Base-by-base conservation (phyloP, 1,284 basidiomycete species). In the Retiboletus flavoniger region DNA sequence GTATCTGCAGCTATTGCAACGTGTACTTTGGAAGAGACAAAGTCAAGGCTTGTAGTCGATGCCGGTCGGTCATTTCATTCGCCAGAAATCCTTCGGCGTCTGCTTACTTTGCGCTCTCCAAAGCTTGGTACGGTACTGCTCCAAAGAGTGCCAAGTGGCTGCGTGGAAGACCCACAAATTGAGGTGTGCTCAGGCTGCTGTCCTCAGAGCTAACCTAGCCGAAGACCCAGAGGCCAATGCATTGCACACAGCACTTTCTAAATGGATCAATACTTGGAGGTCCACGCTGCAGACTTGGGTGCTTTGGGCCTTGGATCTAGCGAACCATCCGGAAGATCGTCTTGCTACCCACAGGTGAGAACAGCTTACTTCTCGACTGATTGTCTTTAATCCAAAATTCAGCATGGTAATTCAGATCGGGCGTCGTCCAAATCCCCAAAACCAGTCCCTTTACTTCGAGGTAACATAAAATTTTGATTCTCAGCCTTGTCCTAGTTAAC, bases 91-190 rank as follows among this genome's bases (percentile, higher is more conserved):
- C 26, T 2, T 28, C 13, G n/a, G 16, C 47, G 19, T 35, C 14
- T 16, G 26, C 41, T 55, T 1, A 39, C 13, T 19, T 4, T 8
- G 16, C 21, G 4, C 17, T 29, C 7, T 9, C 13, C 47, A 26
- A 67, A 67, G 64, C 24, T 47, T 63, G 44, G 65, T 65, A 10
- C 65, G 65, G 11, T 69, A 70, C 44, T 69, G 68, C 47, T 69
- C 67, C 19, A 68, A 63, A 38, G 58, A 64, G 45, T 67, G 68
- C 40, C 68, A 67, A 43, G 54, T 56, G 10, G 56, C 53, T 2
- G 68, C 67, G 5, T 69, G 69, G 69, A 68, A 39, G 47, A 64
- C 61, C 7, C 68, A 67, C 50, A 69, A 67, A 44, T 40, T 40
- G 28, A 61, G 65, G 21, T 68, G 68, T 34, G 50, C 24, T 7